Conservation (phyloP, 441 rosid genomes). For the Monsonia emarginata region DNA sequence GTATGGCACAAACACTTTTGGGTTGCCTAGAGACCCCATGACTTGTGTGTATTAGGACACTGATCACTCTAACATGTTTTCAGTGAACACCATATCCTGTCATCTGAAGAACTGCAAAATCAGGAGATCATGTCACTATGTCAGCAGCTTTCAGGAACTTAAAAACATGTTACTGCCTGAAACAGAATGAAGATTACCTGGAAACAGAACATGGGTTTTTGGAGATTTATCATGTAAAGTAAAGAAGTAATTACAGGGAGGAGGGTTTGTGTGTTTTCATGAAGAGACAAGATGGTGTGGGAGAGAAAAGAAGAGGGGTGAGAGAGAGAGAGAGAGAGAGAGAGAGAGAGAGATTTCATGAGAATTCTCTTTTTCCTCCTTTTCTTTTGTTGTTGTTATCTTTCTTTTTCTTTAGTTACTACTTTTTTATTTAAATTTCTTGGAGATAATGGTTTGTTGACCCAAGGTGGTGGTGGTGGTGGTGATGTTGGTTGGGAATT, state of each 20-base stretch:
- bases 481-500: slow-evolving; percentile 33
- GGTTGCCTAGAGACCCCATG: slow-evolving; percentile 43
- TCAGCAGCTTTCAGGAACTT: no score
- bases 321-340: neutral
- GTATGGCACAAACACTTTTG: slow-evolving; percentile 43
- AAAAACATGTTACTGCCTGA: no score
- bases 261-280: neutral
- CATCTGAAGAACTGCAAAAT: neutral
- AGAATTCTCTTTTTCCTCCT: slow-evolving; percentile 11
- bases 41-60: neutral
- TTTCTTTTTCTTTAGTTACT: slow-evolving; percentile 12
- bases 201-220: neutral
- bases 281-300: slow-evolving; percentile 14
- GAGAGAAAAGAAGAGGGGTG: slow-evolving; percentile 13
- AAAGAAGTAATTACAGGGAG: slow-evolving; percentile 9
- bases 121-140: neutral
- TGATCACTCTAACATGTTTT: neutral
- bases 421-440: slow-evolving; percentile 1
- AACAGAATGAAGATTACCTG: no score
- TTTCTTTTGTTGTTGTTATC: slow-evolving; percentile 8
- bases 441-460: slow-evolving; percentile 31
- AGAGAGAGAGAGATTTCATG: slow-evolving; percentile 7
- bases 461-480: slow-evolving; percentile 14
- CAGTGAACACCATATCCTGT: neutral
- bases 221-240: neutral